Evolutionary conservation across 306 rosid species (phyloP).

Genomic region (Abrus pulchellus): DNA sequence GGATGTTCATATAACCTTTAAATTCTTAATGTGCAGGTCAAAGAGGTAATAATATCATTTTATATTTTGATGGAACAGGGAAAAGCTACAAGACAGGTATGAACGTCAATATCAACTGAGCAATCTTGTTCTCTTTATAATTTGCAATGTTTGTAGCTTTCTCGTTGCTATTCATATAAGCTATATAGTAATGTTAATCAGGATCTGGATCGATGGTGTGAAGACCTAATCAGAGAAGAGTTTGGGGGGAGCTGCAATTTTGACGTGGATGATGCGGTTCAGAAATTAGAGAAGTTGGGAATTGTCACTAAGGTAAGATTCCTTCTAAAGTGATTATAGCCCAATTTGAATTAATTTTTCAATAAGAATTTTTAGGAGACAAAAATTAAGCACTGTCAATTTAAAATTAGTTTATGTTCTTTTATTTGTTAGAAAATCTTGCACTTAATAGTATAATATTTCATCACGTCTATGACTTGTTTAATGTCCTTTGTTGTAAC

Average conservation of each 20-base stretch:
- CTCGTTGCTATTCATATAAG: constrained; percentile 17
- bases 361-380: too few relatives aligned
- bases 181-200: constrained; percentile 48
- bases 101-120: constrained; percentile 16
- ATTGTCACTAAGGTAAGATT: constrained; percentile 79
- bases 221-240: constrained; percentile 81
- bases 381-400: too few relatives aligned
- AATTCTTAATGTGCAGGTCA: constrained; percentile 66
- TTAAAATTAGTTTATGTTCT: too few relatives aligned
- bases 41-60: constrained; percentile 88
- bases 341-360: too few relatives aligned
- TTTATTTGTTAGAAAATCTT: too few relatives aligned
- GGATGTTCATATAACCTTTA: background rate
- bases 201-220: constrained; percentile 87
- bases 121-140: background rate
- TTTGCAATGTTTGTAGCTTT: background rate
- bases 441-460: background rate
- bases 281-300: constrained; percentile 87
- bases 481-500: background rate
- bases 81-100: constrained; percentile 78
- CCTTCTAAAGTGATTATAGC: background rate
- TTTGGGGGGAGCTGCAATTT: constrained; percentile 74
- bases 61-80: constrained; percentile 92
- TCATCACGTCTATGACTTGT: background rate
- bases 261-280: constrained; percentile 88